Evolutionary conservation across 2,329 filamentous ascomycete species (phyloP), one percentile per base, ranked within the genome.

Genomic region (Blastomyces gilchristii): DNA sequence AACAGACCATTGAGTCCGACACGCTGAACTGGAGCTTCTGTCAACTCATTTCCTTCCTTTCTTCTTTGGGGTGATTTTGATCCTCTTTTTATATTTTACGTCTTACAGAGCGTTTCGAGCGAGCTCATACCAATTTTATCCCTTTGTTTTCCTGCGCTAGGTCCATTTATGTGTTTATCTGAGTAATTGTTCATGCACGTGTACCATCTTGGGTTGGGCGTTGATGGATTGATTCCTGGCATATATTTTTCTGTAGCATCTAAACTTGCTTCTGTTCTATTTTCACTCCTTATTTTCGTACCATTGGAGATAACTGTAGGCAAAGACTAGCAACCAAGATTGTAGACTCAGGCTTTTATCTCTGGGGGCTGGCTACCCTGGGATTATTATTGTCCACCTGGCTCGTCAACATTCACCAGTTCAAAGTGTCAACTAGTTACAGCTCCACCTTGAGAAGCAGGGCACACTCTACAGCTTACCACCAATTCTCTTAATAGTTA

Each of bases 1-100:
- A 81, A 81, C 68, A 71, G 79, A 65, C 79, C 79, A 37, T 73
- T 81, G 67, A 80, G 78, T 70, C 79, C 79, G 37, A 73, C 73
- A 58, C 72, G 76, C 68, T 75, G 65, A 73, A 18, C 43, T 52
- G 14, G 25, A 43, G 18, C 16, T 22, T 25, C 2, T 16, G 28
- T 28, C 6, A 28, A 31, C 49, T 28, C 12, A 0, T 25, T 52
- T 28, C 25, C 3, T 28, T 22, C 11, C n/a, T 50, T 18, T 37
- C 49, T 31, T 53, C 5, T 34, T 9, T 45, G 16, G 14, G 43
- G 25, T 8, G 16, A 22, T 34, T 2, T 16, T 8, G 5, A 16
- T 62, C 12, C 49, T 52, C 18, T 39, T 3, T 41, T 28, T 49
- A 9, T 41, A n/a, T 58, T 0, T 60, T 53, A 22, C 47, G 28